Percentiles rank a stretch among this genome's conserved stretches.
These are phyloP conservation scores for Diplodia intermedia DNA, from an alignment of 2,329 filamentous ascomycete genomes.

Conservation along the genomic window DNA sequence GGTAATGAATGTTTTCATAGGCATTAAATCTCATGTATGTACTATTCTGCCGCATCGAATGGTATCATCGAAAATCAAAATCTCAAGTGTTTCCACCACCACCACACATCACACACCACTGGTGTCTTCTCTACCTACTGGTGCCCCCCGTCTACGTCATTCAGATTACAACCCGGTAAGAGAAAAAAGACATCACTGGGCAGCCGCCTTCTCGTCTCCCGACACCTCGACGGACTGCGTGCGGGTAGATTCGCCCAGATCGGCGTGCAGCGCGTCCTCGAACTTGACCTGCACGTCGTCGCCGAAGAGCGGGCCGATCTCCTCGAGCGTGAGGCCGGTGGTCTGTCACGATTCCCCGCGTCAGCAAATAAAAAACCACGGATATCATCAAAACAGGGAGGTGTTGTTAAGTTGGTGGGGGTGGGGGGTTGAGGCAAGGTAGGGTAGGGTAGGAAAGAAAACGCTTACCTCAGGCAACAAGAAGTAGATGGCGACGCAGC, in stretches of 20 bases:
- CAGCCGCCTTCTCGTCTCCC: neutral
- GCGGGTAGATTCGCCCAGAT: neutral
- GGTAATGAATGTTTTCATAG: neutral
- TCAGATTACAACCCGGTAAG: too few species aligned
- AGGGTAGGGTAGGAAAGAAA: too few species aligned
- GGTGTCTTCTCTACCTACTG: too few species aligned
- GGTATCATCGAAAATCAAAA: neutral
- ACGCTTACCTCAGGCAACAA: conserved; percentile 38
- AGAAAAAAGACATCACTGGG: too few species aligned
- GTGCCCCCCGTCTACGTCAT: too few species aligned
- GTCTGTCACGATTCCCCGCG: conserved; percentile 33
- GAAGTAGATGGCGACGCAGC: conserved; percentile 38
- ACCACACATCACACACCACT: too few species aligned
- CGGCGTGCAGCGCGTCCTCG: conserved; percentile 34
- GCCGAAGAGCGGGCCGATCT: conserved; percentile 43
- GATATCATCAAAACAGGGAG: too few species aligned
- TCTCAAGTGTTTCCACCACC: neutral
- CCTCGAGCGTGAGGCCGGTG: conserved; percentile 43
- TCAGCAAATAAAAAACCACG: too few species aligned
- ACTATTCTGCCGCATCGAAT: neutral
- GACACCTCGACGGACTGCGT: neutral
- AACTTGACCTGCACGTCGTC: conserved; percentile 41
- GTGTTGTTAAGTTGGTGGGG: too few species aligned
- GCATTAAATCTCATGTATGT: neutral
- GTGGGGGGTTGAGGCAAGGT: too few species aligned